Conservation (phyloP, 2,329 filamentous ascomycete species). For the Colletotrichum australisinense region DNA sequence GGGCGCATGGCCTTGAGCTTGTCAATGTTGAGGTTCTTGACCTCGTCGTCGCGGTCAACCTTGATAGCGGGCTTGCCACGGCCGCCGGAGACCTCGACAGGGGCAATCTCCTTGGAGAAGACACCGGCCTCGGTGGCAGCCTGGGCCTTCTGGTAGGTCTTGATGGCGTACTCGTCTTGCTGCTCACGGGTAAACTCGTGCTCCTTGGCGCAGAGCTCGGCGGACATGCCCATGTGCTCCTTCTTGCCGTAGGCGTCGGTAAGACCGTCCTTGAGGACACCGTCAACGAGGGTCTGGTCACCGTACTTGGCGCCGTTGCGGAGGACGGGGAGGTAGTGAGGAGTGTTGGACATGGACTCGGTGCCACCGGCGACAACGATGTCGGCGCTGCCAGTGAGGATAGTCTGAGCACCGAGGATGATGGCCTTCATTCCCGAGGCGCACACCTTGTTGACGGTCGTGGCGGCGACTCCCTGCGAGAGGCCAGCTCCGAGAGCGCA, state of each 20-base stretch:
- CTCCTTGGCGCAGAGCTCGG: conserved; percentile 90
- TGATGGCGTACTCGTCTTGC: conserved; percentile 96
- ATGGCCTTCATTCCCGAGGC: conserved; percentile 95
- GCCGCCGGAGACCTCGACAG: conserved; percentile 87
- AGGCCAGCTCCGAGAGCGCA: conserved; percentile 92
- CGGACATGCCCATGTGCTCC: conserved; percentile 96
- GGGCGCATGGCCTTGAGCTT: conserved; percentile 89
- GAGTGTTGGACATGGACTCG: conserved; percentile 98
- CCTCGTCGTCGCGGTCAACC: conserved; percentile 91
- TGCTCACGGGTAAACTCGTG: conserved; percentile 83
- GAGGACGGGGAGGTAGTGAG: conserved; percentile 92
- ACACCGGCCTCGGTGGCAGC: conserved; percentile 83
- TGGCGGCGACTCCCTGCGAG: conserved; percentile 81
- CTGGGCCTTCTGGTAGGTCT: conserved; percentile 93
- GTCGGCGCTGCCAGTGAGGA: conserved; percentile 94
- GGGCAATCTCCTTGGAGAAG: conserved; percentile 89
- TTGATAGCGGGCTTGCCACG: conserved; percentile 88
- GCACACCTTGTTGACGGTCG: conserved; percentile 99
- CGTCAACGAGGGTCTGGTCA: conserved; percentile 88
- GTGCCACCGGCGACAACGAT: conserved; percentile 94
- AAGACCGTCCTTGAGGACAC: conserved; percentile 92
- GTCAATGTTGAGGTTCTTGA: conserved; percentile 90
- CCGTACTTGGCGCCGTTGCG: conserved; percentile 94
- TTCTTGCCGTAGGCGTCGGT: conserved; percentile 92
- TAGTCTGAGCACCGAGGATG: conserved; percentile 94